These are phyloP conservation scores for Pelargonium myrrhifolium DNA, from an alignment of 441 rosid genomes.

Conservation along the genomic window DNA sequence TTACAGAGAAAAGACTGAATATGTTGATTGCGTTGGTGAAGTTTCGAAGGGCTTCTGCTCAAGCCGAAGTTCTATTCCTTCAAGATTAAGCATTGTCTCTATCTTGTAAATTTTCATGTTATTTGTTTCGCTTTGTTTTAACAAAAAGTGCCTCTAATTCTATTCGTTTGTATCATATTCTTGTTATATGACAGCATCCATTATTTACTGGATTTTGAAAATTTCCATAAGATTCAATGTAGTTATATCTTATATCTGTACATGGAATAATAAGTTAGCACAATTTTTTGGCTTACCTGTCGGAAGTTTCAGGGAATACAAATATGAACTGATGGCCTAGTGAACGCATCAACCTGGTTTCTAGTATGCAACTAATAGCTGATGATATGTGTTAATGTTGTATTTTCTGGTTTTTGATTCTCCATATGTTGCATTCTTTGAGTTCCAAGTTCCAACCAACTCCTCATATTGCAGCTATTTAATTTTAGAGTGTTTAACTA, in stretches of 20 bases:
- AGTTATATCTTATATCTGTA: background rate
- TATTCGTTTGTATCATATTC: background rate
- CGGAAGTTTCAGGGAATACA: no score
- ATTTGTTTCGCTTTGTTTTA: background rate
- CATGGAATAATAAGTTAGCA: no score
- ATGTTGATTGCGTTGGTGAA: conserved; percentile 64
- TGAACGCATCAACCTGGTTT: no score
- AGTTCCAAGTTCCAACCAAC: no score
- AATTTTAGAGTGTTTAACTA: no score
- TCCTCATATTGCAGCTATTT: no score
- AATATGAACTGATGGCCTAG: no score
- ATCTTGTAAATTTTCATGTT: conserved; percentile 7
- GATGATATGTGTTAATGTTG: no score
- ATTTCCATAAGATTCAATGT: background rate
- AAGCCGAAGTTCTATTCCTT: conserved; percentile 55
- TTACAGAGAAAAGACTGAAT: conserved; percentile 40
- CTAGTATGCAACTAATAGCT: no score
- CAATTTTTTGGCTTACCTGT: no score
- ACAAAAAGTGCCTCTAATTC: background rate
- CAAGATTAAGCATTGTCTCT: conserved; percentile 32
- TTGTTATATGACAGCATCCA: background rate
- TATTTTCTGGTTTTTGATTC: no score
- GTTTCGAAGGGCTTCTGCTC: conserved; percentile 66
- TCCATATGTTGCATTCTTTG: no score
- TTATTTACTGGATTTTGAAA: background rate